Conservation (phyloP, 225 moss, liverwort and hornwort species). For the Sphagnum contortum region DNA sequence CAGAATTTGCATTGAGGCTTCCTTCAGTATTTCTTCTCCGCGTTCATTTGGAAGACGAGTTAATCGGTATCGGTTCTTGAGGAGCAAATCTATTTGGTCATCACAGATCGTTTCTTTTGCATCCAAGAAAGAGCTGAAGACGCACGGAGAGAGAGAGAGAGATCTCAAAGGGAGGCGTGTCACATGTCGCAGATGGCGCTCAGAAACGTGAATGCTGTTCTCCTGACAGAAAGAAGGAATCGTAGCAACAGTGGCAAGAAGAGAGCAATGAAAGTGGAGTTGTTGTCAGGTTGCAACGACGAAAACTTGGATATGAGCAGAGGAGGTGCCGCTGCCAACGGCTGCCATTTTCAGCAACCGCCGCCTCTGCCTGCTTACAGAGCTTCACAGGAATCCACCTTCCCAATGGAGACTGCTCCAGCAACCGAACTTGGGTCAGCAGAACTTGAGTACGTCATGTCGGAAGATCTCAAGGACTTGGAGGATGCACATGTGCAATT, state of each 20-base stretch:
- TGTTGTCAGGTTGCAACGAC: conserved; percentile 53
- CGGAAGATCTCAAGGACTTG: conserved; percentile 79
- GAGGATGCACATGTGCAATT: conserved; percentile 49
- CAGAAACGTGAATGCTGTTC: conserved; percentile 48
- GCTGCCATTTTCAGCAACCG: conserved; percentile 7
- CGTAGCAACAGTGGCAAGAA: conserved; percentile 13
- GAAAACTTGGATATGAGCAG: conserved; percentile 50
- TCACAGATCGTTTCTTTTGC: too few relatives aligned
- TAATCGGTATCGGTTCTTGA: too few relatives aligned
- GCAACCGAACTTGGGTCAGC: conserved; percentile 23
- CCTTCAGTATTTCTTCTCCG: too few relatives aligned
- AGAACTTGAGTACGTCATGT: conserved; percentile 74
- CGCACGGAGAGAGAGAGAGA: too few relatives aligned
- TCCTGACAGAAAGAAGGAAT: conserved; percentile 44
- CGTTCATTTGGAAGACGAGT: too few relatives aligned
- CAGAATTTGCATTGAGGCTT: too few relatives aligned
- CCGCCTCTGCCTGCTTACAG: conserved; percentile 9
- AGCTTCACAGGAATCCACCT: conserved; percentile 2
- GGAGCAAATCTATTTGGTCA: too few relatives aligned
- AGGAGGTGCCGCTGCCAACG: background rate
- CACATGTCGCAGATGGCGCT: conserved; percentile 60
- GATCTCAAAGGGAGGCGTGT: too few relatives aligned
- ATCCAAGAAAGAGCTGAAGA: too few relatives aligned
- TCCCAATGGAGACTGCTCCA: conserved; percentile 18
- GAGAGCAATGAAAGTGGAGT: conserved; percentile 61